Conservation (phyloP, 345 rosid species). For the Punica granatum region DNA sequence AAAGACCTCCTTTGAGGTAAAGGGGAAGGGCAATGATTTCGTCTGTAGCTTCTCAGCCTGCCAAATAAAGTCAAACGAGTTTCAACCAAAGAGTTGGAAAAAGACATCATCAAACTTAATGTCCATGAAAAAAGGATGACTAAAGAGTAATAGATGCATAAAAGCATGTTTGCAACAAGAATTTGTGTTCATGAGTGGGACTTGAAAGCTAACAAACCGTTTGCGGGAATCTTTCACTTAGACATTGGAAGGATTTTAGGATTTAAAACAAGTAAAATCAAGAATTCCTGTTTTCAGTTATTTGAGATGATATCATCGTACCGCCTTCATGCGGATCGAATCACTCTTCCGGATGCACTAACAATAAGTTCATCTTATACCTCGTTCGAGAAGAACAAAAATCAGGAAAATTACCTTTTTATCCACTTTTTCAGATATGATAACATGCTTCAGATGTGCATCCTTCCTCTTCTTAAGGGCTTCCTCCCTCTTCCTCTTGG, state of each 20-base stretch:
- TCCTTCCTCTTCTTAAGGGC: slow-evolving; percentile 78
- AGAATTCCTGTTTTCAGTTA: too few species aligned
- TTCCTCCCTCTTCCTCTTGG: slow-evolving; percentile 58
- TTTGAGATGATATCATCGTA: not conserved
- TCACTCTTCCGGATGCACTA: not conserved
- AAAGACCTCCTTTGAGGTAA: slow-evolving; percentile 65
- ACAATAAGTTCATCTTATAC: not conserved
- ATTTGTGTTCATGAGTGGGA: too few species aligned
- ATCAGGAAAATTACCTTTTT: slow-evolving; percentile 46
- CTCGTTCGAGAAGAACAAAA: not conserved
- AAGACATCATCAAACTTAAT: not conserved
- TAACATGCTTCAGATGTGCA: slow-evolving; percentile 64
- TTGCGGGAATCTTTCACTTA: not conserved
- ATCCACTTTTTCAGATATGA: slow-evolving; percentile 79
- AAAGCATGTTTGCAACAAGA: too few species aligned
- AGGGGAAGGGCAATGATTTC: slow-evolving; percentile 70
- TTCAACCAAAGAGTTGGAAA: slow-evolving; percentile 2
- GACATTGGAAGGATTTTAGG: not conserved
- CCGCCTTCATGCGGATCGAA: too few species aligned
- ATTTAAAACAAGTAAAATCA: too few species aligned
- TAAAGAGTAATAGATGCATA: not conserved
- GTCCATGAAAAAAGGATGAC: not conserved
- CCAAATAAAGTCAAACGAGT: slow-evolving; percentile 13
- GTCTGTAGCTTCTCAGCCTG: slow-evolving; percentile 81
- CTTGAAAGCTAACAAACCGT: too few species aligned